phyloP scores from a whole-genome alignment of 75 land plant genomes.

The Pinus albicaulis region DNA sequence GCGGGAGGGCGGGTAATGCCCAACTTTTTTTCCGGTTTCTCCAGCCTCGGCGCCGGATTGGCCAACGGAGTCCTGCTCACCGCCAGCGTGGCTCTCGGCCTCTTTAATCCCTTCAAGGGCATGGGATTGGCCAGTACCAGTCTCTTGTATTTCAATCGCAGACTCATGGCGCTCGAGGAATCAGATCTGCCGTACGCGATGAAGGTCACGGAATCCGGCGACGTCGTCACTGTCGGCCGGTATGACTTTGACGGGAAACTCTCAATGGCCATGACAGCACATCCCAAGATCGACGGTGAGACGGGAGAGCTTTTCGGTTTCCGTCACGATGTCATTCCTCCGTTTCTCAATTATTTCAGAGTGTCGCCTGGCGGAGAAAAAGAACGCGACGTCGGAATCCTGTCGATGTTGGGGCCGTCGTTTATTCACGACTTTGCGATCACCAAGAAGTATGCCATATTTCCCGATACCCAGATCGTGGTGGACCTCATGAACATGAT shows the following conservation, averaged over 20 bases:
- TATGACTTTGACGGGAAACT: slow-evolving; percentile 47
- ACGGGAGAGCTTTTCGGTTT: slow-evolving; percentile 63
- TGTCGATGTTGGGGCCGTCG: slow-evolving; percentile 30
- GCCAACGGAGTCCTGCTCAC: slow-evolving; percentile 45
- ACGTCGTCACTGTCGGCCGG: slow-evolving; percentile 52
- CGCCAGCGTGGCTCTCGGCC: slow-evolving; percentile 33
- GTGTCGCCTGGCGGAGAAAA: slow-evolving; percentile 45
- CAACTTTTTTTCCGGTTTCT: slow-evolving; percentile 49
- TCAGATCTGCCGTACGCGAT: slow-evolving; percentile 61
- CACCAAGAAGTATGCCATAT: slow-evolving; percentile 45
- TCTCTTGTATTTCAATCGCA: slow-evolving; percentile 36
- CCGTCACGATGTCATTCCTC: slow-evolving; percentile 35
- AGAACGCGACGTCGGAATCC: slow-evolving; percentile 53
- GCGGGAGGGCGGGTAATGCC: slow-evolving; percentile 43
- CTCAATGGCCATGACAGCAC: slow-evolving; percentile 62
- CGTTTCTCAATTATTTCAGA: slow-evolving; percentile 50
- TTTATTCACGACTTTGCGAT: slow-evolving; percentile 70
- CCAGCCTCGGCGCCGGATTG: slow-evolving; percentile 31
- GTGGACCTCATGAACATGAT: slow-evolving; percentile 42
- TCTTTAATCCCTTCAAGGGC: slow-evolving; percentile 38
- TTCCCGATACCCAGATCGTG: slow-evolving; percentile 52
- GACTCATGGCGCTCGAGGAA: slow-evolving; percentile 63
- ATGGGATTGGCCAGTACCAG: slow-evolving; percentile 67
- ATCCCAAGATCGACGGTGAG: slow-evolving; percentile 64
- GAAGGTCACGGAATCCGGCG: slow-evolving; percentile 24